Evolutionary conservation across 163 green algal species (phyloP).

Genomic region (Chlamydomonas reinhardtii): DNA sequence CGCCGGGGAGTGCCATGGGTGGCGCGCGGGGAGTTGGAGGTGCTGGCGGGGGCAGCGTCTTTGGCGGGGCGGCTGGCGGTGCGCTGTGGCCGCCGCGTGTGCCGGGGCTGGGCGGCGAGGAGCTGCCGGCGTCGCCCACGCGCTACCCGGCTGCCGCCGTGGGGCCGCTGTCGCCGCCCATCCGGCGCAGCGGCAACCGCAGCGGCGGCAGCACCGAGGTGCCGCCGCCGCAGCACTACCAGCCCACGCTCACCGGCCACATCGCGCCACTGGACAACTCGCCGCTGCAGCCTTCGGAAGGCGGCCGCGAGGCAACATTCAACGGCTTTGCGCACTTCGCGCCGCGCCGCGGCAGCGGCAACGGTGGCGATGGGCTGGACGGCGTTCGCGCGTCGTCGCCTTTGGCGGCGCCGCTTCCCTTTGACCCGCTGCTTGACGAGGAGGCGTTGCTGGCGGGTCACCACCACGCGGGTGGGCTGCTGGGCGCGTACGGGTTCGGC

Average conservation of each 20-base stretch:
- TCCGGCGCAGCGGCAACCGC: constrained; percentile 10
- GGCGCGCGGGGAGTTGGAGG: not conserved
- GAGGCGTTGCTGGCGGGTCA: constrained; percentile 33
- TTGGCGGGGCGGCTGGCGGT: too few relatives aligned
- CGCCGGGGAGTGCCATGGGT: not conserved
- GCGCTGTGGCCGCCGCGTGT: not conserved
- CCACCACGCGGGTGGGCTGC: not conserved
- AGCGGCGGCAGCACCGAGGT: not conserved
- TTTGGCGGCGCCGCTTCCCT: not conserved
- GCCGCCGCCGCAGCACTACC: not conserved
- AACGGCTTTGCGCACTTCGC: not conserved
- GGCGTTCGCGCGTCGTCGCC: not conserved
- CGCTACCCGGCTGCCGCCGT: not conserved
- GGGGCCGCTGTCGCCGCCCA: constrained; percentile 32
- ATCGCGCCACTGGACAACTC: too few relatives aligned
- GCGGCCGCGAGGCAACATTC: not conserved
- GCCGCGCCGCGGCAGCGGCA: too few relatives aligned
- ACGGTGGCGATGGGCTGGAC: not conserved
- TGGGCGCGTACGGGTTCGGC: too few relatives aligned
- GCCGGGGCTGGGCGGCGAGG: not conserved
- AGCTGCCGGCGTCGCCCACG: not conserved
- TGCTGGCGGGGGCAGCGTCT: too few relatives aligned
- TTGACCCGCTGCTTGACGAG: constrained; percentile 29
- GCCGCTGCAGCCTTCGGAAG: too few relatives aligned
- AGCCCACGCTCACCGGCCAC: not conserved